Evolutionary conservation across 192 early-diverging fungal genomes (phyloP).

Genomic region (Gamsiella multidivaricata): DNA sequence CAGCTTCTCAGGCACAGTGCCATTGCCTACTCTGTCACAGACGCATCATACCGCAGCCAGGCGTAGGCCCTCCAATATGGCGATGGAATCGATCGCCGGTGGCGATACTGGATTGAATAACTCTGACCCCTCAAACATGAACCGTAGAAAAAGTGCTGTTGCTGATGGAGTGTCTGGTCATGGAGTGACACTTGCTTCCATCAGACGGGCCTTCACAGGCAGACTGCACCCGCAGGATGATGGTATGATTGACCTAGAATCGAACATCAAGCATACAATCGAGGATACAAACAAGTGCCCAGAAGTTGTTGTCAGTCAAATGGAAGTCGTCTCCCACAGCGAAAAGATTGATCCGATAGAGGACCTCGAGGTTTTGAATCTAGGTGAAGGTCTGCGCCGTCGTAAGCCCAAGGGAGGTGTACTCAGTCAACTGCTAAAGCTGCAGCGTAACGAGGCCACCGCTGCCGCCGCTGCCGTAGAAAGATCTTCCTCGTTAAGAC

Average conservation of each 20-base stretch:
- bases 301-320: background rate
- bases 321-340: background rate
- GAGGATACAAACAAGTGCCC: background rate
- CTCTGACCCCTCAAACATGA: too few relatives aligned
- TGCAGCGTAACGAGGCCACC: conserved; percentile 30
- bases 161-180: background rate
- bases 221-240: background rate
- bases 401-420: conserved; percentile 46
- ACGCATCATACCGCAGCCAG: background rate
- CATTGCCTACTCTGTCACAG: conserved; percentile 23
- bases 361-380: too few relatives aligned
- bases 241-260: background rate
- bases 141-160: too few relatives aligned
- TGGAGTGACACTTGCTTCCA: conserved; percentile 1
- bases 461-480: background rate
- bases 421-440: conserved; percentile 42
- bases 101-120: background rate
- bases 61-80: conserved; percentile 10
- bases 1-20: conserved; percentile 38
- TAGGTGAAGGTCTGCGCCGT: conserved; percentile 12
- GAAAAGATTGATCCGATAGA: background rate
- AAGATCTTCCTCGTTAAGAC: background rate
- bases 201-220: conserved; percentile 25
- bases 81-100: background rate
- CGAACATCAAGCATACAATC: background rate